Conservation (phyloP, 768 basidiomycete species). For the Boletellus ananiceps region DNA sequence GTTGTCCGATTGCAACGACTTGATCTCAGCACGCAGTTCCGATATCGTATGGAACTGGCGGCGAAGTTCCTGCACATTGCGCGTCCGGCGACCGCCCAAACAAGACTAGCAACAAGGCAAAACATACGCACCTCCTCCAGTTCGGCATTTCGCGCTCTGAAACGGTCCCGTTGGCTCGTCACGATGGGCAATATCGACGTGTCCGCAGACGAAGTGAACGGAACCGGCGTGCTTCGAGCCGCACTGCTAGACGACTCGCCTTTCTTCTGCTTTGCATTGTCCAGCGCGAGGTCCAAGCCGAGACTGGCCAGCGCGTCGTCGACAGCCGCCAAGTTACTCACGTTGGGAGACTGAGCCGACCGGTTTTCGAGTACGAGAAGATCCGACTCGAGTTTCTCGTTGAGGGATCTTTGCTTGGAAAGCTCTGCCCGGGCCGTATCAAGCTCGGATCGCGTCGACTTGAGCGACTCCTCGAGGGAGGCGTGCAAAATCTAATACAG, state of each 20-base stretch:
- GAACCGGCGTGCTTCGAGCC: slow-evolving; percentile 58
- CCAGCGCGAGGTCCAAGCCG: slow-evolving; percentile 48
- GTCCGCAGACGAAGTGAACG: slow-evolving; percentile 73
- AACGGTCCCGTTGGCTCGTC: slow-evolving; percentile 95
- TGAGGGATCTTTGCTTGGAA: slow-evolving; percentile 72
- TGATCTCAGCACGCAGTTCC: slow-evolving; percentile 89
- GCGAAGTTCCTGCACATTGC: slow-evolving; percentile 67
- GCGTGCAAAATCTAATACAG: slow-evolving; percentile 65
- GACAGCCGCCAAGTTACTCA: slow-evolving; percentile 25
- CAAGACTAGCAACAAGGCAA: neutral
- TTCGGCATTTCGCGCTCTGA: slow-evolving; percentile 94
- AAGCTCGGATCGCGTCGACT: slow-evolving; percentile 53
- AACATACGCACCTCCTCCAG: slow-evolving; percentile 73
- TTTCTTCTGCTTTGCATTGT: slow-evolving; percentile 12
- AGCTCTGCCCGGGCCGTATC: slow-evolving; percentile 58
- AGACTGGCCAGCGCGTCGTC: slow-evolving; percentile 67
- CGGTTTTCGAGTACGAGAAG: slow-evolving; percentile 73
- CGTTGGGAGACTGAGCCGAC: slow-evolving; percentile 10
- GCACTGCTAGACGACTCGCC: slow-evolving; percentile 17
- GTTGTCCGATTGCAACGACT: slow-evolving; percentile 90
- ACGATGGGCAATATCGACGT: slow-evolving; percentile 98
- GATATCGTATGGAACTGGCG: slow-evolving; percentile 94
- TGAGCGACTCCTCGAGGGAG: slow-evolving; percentile 72
- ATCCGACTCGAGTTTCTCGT: slow-evolving; percentile 91
- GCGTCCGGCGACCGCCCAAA: neutral